phyloP scores from a whole-genome alignment of 2,329 filamentous ascomycete species.

The Albifimbria verrucaria region DNA sequence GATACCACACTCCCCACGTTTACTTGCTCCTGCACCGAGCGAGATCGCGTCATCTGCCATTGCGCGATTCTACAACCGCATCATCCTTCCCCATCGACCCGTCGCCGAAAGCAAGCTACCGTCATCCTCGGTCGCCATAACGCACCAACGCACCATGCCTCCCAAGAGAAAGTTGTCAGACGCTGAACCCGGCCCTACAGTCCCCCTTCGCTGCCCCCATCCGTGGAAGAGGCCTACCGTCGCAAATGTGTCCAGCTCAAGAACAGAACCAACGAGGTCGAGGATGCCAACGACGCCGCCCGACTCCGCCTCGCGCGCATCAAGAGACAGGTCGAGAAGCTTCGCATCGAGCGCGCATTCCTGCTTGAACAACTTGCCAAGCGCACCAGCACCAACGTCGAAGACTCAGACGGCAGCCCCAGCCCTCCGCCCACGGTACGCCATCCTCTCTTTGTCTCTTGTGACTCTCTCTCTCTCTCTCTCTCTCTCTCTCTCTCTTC shows the following conservation, averaged over 20 bases:
- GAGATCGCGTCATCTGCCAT: not conserved
- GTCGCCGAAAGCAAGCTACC: no score
- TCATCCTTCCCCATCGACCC: not conserved
- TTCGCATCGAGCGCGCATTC: slow-evolving; percentile 80
- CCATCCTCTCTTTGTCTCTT: slow-evolving; percentile 1
- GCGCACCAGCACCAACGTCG: slow-evolving; percentile 70
- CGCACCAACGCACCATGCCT: slow-evolving; percentile 21
- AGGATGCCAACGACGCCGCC: slow-evolving; percentile 84
- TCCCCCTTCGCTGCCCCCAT: slow-evolving; percentile 71
- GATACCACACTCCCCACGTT: not conserved
- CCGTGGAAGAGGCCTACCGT: slow-evolving; percentile 93
- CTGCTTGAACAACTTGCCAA: slow-evolving; percentile 70
- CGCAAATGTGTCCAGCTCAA: slow-evolving; percentile 95
- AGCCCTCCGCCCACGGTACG: slow-evolving; percentile 76
- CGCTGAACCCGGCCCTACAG: slow-evolving; percentile 37
- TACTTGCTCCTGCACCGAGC: no score
- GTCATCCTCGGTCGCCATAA: no score
- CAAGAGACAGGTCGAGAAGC: slow-evolving; percentile 83
- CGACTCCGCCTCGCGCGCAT: slow-evolving; percentile 75
- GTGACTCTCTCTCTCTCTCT: not conserved
- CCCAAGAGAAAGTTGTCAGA: slow-evolving; percentile 33
- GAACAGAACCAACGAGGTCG: slow-evolving; percentile 85
- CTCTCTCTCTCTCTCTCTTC: slow-evolving; percentile 1
- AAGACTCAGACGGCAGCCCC: slow-evolving; percentile 75
- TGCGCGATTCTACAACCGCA: not conserved